Evolutionary conservation across 768 basidiomycete species (phyloP).

Genomic region (Tephrocybe sp.): DNA sequence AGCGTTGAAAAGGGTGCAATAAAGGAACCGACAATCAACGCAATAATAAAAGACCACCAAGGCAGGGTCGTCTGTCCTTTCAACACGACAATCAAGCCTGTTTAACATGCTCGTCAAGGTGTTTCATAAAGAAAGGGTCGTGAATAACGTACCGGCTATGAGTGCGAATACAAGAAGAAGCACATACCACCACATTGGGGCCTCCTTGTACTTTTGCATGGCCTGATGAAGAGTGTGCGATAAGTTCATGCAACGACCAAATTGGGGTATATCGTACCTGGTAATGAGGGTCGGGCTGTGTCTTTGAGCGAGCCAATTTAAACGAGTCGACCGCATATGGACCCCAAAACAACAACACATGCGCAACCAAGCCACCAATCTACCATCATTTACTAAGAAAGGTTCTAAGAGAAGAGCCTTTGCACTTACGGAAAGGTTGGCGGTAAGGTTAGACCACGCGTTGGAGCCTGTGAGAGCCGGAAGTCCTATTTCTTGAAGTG

Average conservation of each 20-base stretch:
- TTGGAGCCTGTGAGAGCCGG: slow-evolving; percentile 51
- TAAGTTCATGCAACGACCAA: background rate
- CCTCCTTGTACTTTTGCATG: slow-evolving; percentile 59
- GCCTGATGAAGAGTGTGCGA: slow-evolving; percentile 24
- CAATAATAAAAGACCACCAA: slow-evolving; percentile 60
- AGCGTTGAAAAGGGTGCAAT: slow-evolving; percentile 53
- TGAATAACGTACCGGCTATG: slow-evolving; percentile 40
- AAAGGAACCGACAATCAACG: slow-evolving; percentile 48
- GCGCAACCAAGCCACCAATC: slow-evolving; percentile 61
- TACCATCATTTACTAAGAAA: slow-evolving; percentile 16
- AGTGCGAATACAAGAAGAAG: slow-evolving; percentile 48
- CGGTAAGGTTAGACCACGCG: slow-evolving; percentile 46
- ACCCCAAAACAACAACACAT: slow-evolving; percentile 57
- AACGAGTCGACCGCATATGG: slow-evolving; percentile 47
- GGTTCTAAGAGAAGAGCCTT: background rate
- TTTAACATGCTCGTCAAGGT: background rate
- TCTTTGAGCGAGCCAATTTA: slow-evolving; percentile 40
- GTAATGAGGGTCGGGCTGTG: slow-evolving; percentile 57
- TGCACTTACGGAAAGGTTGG: slow-evolving; percentile 42
- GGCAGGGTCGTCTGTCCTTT: slow-evolving; percentile 61
- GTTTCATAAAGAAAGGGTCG: background rate
- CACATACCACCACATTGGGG: slow-evolving; percentile 60
- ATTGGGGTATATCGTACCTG: slow-evolving; percentile 25
- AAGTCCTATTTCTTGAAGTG: slow-evolving; percentile 46
- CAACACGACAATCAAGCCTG: slow-evolving; percentile 53